A percentile compares a stretch with the other conserved stretches of the same genome.
phyloP scores from a whole-genome alignment of 2,329 filamentous ascomycete species.

The Neoscytalidium dimidiatum region DNA sequence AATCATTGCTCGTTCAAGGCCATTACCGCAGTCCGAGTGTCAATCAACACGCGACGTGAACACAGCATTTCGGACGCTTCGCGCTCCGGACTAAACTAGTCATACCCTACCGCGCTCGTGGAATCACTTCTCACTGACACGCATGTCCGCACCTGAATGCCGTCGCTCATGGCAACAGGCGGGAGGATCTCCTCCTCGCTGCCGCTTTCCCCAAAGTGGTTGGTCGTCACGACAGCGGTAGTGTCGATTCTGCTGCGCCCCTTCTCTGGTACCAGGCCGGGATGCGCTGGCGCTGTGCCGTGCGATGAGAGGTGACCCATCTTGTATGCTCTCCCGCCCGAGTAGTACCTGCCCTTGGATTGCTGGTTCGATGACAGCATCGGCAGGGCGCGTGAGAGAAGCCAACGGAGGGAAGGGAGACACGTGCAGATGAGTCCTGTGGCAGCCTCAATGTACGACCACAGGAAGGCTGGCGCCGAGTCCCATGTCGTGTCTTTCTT shows the following conservation, averaged over 20 bases:
- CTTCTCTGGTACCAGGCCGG: neutral
- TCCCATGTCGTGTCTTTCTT: constrained; percentile 28
- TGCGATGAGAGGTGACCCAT: neutral
- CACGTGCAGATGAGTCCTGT: constrained; percentile 32
- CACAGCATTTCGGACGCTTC: neutral
- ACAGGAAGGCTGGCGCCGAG: constrained; percentile 30
- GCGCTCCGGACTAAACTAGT: neutral
- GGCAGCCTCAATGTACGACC: constrained; percentile 32
- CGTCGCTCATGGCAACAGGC: neutral
- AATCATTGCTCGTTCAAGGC: neutral
- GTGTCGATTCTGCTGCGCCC: constrained; percentile 1
- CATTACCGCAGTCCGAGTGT: neutral
- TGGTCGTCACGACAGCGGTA: neutral
- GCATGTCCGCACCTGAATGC: constrained; percentile 8
- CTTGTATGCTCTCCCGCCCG: neutral
- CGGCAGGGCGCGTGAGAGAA: constrained; percentile 18
- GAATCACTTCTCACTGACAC: constrained; percentile 7
- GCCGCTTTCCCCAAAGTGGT: constrained; percentile 6
- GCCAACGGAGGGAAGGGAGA: constrained; percentile 28
- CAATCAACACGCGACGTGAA: neutral
- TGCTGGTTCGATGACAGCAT: constrained; percentile 1
- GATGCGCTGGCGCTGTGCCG: neutral
- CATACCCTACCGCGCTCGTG: neutral
- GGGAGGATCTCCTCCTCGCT: constrained; percentile 22
- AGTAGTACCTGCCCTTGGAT: neutral